phyloP scores from a whole-genome alignment of 192 early-diverging fungal species.

The Coemansia asiatica region DNA sequence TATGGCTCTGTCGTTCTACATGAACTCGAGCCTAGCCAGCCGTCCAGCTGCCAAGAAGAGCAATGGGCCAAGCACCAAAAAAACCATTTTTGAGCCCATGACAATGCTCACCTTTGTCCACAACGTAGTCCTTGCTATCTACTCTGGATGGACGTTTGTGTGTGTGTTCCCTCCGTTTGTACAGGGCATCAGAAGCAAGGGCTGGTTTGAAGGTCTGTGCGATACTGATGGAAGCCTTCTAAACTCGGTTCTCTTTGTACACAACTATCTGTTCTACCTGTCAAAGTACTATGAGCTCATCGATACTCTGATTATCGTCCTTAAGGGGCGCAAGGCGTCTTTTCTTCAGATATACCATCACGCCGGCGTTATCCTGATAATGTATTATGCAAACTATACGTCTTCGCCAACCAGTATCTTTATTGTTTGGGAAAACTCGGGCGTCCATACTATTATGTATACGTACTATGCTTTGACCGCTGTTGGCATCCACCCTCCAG shows the following conservation, averaged over 20 bases:
- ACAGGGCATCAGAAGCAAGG: conserved; percentile 55
- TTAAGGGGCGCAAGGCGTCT: conserved; percentile 69
- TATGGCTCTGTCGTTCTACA: conserved; percentile 39
- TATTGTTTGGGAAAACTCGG: conserved; percentile 75
- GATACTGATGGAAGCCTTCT: conserved; percentile 66
- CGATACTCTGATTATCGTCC: conserved; percentile 76
- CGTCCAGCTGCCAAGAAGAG: conserved; percentile 15
- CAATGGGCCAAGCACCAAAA: conserved; percentile 7
- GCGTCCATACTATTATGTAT: conserved; percentile 88
- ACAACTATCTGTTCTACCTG: conserved; percentile 80
- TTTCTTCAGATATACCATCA: conserved; percentile 87
- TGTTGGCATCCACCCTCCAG: conserved; percentile 69
- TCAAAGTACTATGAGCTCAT: conserved; percentile 84
- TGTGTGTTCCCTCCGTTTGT: conserved; percentile 60
- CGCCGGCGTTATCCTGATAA: conserved; percentile 78
- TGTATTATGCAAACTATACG: conserved; percentile 71
- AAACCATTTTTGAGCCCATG: conserved; percentile 53
- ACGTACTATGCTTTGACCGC: conserved; percentile 74
- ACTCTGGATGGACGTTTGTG: conserved; percentile 71
- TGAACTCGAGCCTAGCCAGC: conserved; percentile 19
- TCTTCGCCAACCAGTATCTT: conserved; percentile 73
- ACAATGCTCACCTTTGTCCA: conserved; percentile 75
- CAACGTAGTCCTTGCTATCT: conserved; percentile 69
- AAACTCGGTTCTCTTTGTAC: conserved; percentile 68
- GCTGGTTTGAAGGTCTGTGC: conserved; percentile 62